Evolutionary conservation across 2,329 filamentous ascomycete genomes (phyloP), one percentile per base, ranked within the genome.

Genomic region (Aspergillus thermomutatus): DNA sequence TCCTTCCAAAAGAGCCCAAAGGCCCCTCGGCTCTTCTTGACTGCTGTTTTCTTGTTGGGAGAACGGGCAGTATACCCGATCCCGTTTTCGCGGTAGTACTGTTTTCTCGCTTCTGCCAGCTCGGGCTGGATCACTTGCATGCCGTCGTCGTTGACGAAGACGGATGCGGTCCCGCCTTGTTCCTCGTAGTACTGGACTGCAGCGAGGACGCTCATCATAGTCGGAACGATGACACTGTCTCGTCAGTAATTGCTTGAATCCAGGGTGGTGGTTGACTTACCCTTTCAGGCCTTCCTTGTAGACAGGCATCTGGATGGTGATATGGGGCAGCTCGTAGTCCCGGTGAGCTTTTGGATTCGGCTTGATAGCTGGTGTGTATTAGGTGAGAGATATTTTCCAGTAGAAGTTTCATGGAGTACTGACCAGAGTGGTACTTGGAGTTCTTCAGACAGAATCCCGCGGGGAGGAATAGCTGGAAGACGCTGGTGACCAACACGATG

Each of bases 241-340:
- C 31, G 9, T 41, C 37, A 41, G 37, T 31, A 17, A 14, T 54
- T 21, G 50, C 27, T 26, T 41, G 17, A 14, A 9, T 10, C 31
- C 27, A 11, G 17, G n/a, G 21, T n/a, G 14, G 31, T 34, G 14
- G 2, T 17, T n/a, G 41, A 14, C 54, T 11, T 54, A 59, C 57
- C 80, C 84, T 37, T 77, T 77, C 2, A 95, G 80, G 62, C 90
- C 90, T 72, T 95, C 91, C 72, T 93, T 94, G 78, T 94, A 95
- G 0, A 95, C 89, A 4, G 91, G 91, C 71, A 90, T 92, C 69
- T 96, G 91, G 45, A 95, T 89, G 3, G 90, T 93, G 58, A 83
- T 60, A 17, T 75, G 63, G 79, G 81, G 34, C 14, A 59, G 51
- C 21, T 54, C 52, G 52, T 59, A 61, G 31, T 59, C 50, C 10